phyloP scores from a whole-genome alignment of 2,329 filamentous ascomycete genomes.

The Pezicula rhizophila region DNA sequence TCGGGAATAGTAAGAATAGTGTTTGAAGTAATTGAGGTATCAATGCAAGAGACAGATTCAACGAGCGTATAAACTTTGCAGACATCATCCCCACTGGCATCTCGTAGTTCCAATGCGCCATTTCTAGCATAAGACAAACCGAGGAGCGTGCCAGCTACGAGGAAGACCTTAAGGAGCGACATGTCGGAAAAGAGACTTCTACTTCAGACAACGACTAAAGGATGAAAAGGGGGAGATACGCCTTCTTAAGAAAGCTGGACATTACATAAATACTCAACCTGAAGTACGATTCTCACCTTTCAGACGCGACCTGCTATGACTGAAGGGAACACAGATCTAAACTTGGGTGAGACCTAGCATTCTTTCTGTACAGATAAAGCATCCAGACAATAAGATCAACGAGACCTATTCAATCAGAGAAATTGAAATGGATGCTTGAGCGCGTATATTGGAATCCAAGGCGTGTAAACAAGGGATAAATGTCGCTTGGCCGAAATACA shows the following conservation, averaged over 20 bases:
- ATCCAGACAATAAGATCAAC: neutral
- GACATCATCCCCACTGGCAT: neutral
- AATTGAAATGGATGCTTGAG: neutral
- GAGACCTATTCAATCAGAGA: neutral
- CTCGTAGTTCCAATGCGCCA: neutral
- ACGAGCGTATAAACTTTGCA: neutral
- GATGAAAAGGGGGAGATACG: neutral
- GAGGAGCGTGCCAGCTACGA: neutral
- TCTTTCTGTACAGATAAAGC: neutral
- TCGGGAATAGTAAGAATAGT: neutral
- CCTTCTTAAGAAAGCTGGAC: neutral
- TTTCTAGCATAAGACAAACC: neutral
- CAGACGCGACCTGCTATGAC: neutral
- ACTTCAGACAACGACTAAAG: neutral
- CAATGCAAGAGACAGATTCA: neutral
- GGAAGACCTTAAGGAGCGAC: neutral
- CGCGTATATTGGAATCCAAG: neutral
- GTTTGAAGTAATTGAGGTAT: neutral
- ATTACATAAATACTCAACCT: neutral
- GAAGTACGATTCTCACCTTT: neutral
- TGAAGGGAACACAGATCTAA: neutral
- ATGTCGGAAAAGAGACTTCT: neutral
- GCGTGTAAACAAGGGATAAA: slow-evolving; percentile 1
- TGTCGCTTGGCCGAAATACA: neutral
- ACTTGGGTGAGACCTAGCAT: neutral